Conservation (phyloP, 345 rosid species). For the Salix udensis region DNA sequence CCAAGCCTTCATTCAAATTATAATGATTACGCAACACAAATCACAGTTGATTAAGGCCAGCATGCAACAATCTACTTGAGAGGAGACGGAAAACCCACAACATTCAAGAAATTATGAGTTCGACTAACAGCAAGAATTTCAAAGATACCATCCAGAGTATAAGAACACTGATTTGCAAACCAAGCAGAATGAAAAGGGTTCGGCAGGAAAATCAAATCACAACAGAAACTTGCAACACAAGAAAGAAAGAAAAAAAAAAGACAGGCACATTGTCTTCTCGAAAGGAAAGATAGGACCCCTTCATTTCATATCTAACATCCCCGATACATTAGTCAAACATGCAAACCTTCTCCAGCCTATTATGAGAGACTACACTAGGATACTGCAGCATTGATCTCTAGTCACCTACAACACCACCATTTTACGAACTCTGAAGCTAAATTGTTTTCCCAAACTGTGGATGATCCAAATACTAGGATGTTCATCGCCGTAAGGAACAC, state of each 20-base stretch:
- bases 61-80: too few species aligned
- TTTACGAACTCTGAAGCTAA: neutral
- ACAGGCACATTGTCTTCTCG: neutral
- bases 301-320: slow-evolving; percentile 21
- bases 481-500: neutral
- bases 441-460: neutral
- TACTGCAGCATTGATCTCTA: neutral
- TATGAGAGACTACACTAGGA: neutral
- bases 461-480: slow-evolving; percentile 2
- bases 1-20: too few species aligned
- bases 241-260: neutral
- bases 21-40: too few species aligned
- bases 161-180: neutral
- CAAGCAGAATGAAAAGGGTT: neutral
- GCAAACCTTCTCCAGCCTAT: slow-evolving; percentile 9
- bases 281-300: neutral
- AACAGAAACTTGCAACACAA: neutral
- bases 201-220: neutral
- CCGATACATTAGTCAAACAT: slow-evolving; percentile 27
- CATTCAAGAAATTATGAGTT: neutral
- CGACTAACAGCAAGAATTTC: neutral
- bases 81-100: neutral
- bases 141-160: neutral
- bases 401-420: slow-evolving; percentile 3
- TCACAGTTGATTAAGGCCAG: too few species aligned